Percentiles rank a stretch among this genome's conserved stretches.
Conservation (phyloP, 1,284 basidiomycete genomes). For the Megacollybia platyphylla region DNA sequence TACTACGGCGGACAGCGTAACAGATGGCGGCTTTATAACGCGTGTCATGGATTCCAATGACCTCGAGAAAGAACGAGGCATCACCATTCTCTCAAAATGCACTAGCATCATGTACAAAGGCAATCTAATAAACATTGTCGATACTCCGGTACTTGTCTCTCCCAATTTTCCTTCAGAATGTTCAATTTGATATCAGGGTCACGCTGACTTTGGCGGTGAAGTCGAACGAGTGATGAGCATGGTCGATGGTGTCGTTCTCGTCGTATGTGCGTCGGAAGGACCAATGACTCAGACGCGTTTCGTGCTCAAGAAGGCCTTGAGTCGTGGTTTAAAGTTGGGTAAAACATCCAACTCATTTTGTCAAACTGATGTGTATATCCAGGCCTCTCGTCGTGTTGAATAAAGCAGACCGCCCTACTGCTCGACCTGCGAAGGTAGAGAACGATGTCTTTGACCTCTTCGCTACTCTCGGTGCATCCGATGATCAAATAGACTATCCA, state of each 20-base stretch:
- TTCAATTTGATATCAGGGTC: conserved; percentile 13
- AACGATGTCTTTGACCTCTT: conserved; percentile 35
- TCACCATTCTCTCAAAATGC: conserved; percentile 36
- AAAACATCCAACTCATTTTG: neutral
- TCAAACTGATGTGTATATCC: neutral
- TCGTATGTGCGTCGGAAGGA: conserved; percentile 34
- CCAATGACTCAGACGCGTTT: conserved; percentile 38
- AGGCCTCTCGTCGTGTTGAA: conserved; percentile 33
- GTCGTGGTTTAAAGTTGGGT: conserved; percentile 24
- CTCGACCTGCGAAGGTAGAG: conserved; percentile 29
- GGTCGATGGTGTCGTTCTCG: conserved; percentile 33
- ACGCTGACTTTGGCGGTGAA: conserved; percentile 37
- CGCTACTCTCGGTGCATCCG: conserved; percentile 30
- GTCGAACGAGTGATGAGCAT: conserved; percentile 36
- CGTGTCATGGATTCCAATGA: conserved; percentile 37
- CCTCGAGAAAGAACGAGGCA: conserved; percentile 34
- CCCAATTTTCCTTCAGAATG: too few relatives aligned
- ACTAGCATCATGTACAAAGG: conserved; percentile 28
- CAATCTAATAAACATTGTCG: conserved; percentile 32
- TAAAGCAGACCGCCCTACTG: conserved; percentile 28
- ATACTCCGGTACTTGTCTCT: conserved; percentile 18
- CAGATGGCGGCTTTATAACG: conserved; percentile 25
- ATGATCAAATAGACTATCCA: conserved; percentile 36
- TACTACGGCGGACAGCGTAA: conserved; percentile 19
- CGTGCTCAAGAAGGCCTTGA: conserved; percentile 28